Evolutionary conservation across 257 asterid genomes (phyloP), one percentile per base, ranked within the genome.

Genomic region (Penstemon newberryi): DNA sequence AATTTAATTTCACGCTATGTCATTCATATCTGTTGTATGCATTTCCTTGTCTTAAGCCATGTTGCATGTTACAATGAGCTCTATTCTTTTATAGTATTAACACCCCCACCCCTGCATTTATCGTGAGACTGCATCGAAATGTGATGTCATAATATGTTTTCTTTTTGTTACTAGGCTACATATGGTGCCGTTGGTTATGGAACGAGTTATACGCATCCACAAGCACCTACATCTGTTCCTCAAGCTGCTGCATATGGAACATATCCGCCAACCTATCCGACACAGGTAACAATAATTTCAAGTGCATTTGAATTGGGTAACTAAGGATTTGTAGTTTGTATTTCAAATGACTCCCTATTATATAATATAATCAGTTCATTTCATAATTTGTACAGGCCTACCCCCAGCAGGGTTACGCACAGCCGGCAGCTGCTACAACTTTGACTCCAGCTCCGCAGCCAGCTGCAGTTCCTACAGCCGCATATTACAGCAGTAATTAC

Each of bases 181-280:
- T 87, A 87, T 66, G 72, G 87, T 66, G 80, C 89, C 8, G 89
- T 95, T 42, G 69, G 78, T 73, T 93, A 93, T 36, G 95, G 89
- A 43, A 64, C 87, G 43, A 71, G 84, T 74, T 94, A 90, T 81
- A 56, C 85, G 0, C 93, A 83, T 15, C 81, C 91, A 25, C 98
- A 89, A 77, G 72, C 73, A 19, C 91, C 95, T 57, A 73, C 89
- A 44, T 71, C 96, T 7, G 91, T 79, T 19, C 90, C 97, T 43
- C 97, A 86, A 61, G 87, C 91, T 39, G 83, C 84, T 60, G 84
- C 91, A n/a, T 90, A 81, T 74, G 98, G 95, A 74, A 77, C 89
- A 60, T 90, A 93, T 74, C 96, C 97, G 74, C 80, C 86, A 42
- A 68, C 98, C 51, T 87, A 87, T 75, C 86, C 90, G 47, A 69